Conservation (phyloP, 202 grass and related monocot species). For the Bolboschoenoplectus hybrid region DNA sequence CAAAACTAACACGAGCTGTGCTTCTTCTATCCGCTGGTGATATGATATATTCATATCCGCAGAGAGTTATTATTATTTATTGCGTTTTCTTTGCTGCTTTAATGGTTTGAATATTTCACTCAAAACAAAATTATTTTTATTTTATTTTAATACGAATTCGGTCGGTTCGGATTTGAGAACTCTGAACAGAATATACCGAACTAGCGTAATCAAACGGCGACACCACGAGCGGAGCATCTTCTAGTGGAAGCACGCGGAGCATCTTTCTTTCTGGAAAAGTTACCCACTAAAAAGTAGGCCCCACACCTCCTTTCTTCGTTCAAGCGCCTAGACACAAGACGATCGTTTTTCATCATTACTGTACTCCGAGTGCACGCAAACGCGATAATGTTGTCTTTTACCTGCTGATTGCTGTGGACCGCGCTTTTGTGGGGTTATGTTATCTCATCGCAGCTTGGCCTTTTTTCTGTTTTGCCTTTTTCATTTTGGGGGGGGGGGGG, state of each 20-base stretch:
- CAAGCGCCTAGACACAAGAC: neutral
- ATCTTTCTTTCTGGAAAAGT: neutral
- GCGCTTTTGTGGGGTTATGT: neutral
- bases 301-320: neutral
- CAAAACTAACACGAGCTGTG: no score
- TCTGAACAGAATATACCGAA: neutral
- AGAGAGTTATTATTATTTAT: no score
- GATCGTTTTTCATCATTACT: neutral
- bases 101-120: neutral
- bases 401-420: neutral
- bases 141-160: constrained; percentile 2
- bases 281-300: neutral
- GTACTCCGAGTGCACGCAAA: neutral
- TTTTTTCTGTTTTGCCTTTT: neutral
- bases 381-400: neutral
- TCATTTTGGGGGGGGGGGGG: no score
- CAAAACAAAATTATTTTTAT: no score
- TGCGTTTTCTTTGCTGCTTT: neutral
- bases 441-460: neutral
- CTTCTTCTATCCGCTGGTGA: no score
- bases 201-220: neutral
- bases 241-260: constrained; percentile 23
- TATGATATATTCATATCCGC: neutral
- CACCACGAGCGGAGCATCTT: constrained; percentile 4
- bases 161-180: neutral